phyloP scores from a whole-genome alignment of 306 rosid genomes.

The Ceratonia siliqua region DNA sequence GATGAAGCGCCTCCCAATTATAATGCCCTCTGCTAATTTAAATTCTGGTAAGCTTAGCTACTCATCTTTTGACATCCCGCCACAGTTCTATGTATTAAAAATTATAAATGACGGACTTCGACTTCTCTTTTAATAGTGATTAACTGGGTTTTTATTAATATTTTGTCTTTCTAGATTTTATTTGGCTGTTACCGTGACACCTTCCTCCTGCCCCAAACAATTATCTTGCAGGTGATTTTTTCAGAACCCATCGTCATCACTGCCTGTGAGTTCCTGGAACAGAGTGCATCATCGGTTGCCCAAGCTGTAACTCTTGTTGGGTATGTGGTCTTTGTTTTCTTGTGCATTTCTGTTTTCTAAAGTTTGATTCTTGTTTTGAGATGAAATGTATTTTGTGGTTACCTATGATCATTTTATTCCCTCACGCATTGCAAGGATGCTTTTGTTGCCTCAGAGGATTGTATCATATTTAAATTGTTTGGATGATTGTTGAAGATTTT shows the following conservation, averaged over 20 bases:
- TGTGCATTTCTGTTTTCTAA: not conserved
- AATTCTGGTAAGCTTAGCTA: not conserved
- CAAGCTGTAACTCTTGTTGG: constrained; percentile 87
- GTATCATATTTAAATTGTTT: constrained; percentile 10
- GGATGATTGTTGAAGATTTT: constrained; percentile 26
- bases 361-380: not conserved
- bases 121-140: constrained; percentile 12
- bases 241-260: constrained; percentile 81
- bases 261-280: constrained; percentile 97
- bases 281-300: constrained; percentile 77
- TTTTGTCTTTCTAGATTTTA: not conserved
- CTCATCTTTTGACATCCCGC: constrained; percentile 4
- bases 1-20: not conserved
- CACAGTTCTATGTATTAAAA: not conserved
- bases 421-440: not conserved
- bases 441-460: not conserved
- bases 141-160: not conserved
- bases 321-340: constrained; percentile 37
- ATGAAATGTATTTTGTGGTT: not conserved
- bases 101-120: not conserved
- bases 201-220: not conserved
- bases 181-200: not conserved
- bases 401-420: not conserved
- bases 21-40: constrained; percentile 17
- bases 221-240: constrained; percentile 68